A percentile compares a stretch with the other conserved stretches of the same genome.
These are phyloP conservation scores for Cyanophora paradoxa DNA, from an alignment of 78 protist species.

Conservation along the genomic window DNA sequence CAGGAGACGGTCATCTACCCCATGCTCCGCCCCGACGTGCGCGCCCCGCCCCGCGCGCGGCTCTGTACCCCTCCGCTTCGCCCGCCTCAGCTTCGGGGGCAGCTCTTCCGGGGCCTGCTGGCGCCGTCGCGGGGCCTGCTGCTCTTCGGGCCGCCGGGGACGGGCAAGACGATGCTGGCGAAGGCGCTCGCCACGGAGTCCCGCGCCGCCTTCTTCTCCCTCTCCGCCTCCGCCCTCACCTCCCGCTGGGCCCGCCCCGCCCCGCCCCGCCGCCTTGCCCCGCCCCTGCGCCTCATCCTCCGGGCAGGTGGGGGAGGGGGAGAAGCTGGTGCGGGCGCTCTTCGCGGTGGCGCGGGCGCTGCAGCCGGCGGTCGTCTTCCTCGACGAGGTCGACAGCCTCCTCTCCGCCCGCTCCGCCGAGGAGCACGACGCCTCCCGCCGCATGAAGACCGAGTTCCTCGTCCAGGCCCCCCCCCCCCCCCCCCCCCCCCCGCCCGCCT, in stretches of 20 bases:
- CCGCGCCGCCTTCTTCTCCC: conserved; percentile 58
- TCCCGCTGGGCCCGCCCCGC: too few species aligned
- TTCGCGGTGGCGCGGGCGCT: conserved; percentile 69
- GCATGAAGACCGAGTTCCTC: conserved; percentile 88
- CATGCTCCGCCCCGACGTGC: conserved; percentile 53
- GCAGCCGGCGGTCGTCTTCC: conserved; percentile 74
- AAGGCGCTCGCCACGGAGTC: conserved; percentile 63
- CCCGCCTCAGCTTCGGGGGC: too few species aligned
- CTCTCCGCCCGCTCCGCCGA: conserved; percentile 45
- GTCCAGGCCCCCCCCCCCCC: too few species aligned
- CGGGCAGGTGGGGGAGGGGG: conserved; percentile 79
- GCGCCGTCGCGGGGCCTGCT: conserved; percentile 64
- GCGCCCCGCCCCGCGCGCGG: background rate
- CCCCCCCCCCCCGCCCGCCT: conserved; percentile 8
- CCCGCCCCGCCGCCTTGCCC: too few species aligned
- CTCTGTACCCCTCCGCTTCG: background rate
- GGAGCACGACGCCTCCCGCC: conserved; percentile 65
- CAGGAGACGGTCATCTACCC: conserved; percentile 61
- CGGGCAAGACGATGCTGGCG: conserved; percentile 79
- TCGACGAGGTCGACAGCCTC: conserved; percentile 89
- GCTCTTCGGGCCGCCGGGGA: conserved; percentile 87
- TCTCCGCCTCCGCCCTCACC: conserved; percentile 61
- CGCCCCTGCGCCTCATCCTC: too few species aligned
- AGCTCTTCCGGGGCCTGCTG: conserved; percentile 61
- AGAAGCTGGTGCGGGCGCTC: conserved; percentile 77